A percentile compares a stretch with the other conserved stretches of the same genome.
phyloP scores from a whole-genome alignment of 257 asterid genomes.

The Solanum chiquidenum region DNA sequence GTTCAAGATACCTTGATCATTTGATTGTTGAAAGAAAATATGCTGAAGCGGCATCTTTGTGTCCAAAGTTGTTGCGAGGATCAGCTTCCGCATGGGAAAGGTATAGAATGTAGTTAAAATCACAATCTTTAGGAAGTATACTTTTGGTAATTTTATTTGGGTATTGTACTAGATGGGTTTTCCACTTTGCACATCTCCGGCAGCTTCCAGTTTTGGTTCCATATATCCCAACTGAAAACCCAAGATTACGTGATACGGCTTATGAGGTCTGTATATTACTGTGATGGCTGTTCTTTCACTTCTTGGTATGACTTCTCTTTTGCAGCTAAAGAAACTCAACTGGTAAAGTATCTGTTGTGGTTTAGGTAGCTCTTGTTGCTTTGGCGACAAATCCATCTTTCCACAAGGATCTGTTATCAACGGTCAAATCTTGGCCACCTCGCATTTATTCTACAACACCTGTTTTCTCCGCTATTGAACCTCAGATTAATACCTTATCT shows the following conservation, averaged over 20 bases:
- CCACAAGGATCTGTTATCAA: constrained; percentile 85
- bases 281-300: constrained; percentile 4
- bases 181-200: constrained; percentile 98
- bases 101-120: constrained; percentile 20
- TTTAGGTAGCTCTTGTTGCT: constrained; percentile 92
- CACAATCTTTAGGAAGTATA: not conserved
- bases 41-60: constrained; percentile 93
- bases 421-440: constrained; percentile 84
- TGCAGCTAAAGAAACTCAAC: not conserved
- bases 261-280: constrained; percentile 62
- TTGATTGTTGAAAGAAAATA: constrained; percentile 89
- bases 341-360: constrained; percentile 11
- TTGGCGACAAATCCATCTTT: constrained; percentile 84
- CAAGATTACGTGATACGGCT: constrained; percentile 92
- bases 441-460: constrained; percentile 70
- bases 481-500: constrained; percentile 83
- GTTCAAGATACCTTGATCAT: constrained; percentile 90
- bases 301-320: not conserved
- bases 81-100: constrained; percentile 99
- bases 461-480: constrained; percentile 87
- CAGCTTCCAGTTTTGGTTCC: constrained; percentile 98
- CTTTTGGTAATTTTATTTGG: constrained; percentile 11
- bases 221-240: constrained; percentile 88
- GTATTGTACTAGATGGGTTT: constrained; percentile 70
- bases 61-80: constrained; percentile 89